Conservation (phyloP, 2,329 filamentous ascomycete species). For the Botrytis byssoidea region DNA sequence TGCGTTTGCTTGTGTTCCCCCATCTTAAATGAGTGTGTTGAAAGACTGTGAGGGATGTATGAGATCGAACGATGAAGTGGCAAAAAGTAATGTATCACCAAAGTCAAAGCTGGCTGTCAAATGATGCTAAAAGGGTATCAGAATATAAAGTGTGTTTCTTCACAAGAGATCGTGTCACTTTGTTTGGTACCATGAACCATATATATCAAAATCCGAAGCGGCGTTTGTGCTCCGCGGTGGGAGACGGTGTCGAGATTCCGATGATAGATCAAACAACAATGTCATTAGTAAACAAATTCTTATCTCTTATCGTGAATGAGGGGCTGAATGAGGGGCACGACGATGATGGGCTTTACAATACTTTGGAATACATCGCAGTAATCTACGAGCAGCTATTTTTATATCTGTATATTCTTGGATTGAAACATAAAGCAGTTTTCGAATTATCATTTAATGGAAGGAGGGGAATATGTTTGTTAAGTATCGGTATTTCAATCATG, state of each 20-base stretch:
- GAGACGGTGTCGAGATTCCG: conserved; percentile 18
- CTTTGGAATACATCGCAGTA: not conserved
- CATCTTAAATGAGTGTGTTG: conserved; percentile 26
- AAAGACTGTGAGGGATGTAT: not conserved
- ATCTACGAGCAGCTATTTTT: not conserved
- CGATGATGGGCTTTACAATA: not conserved
- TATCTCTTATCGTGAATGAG: conserved; percentile 22
- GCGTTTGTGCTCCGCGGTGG: conserved; percentile 17
- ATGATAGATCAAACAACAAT: conserved; percentile 3
- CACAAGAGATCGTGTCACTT: not conserved
- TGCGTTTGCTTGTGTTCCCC: conserved; percentile 36
- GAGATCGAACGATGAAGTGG: not conserved
- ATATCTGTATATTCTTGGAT: not conserved
- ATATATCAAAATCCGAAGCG: conserved; percentile 14
- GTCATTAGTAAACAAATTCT: conserved; percentile 17
- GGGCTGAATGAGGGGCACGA: conserved; percentile 10
- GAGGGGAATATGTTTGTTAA: not conserved
- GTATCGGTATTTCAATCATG: not conserved
- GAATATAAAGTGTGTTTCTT: not conserved
- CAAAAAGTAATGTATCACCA: conserved; percentile 3
- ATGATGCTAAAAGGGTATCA: not conserved
- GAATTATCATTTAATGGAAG: not conserved
- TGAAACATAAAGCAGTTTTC: not conserved
- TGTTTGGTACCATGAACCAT: conserved; percentile 1
- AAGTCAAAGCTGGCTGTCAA: not conserved